phyloP scores from a whole-genome alignment of 2,329 filamentous ascomycete species.

The Sporothrix phasma region DNA sequence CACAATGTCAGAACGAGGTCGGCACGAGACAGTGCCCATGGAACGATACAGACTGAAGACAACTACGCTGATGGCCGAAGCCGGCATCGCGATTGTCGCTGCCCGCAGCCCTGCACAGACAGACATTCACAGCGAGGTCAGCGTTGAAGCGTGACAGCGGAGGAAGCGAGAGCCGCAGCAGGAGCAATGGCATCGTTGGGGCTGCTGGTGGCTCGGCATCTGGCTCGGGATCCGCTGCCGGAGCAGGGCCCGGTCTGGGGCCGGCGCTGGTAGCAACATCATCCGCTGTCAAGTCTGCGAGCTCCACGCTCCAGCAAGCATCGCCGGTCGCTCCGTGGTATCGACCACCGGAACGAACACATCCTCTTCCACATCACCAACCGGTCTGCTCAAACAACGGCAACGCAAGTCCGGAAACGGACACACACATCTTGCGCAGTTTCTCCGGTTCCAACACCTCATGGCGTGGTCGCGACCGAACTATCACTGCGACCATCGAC shows the following conservation, averaged over 20 bases:
- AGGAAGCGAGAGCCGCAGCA: slow-evolving; percentile 32
- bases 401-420: background rate
- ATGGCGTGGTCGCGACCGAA: slow-evolving; percentile 51
- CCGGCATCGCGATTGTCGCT: background rate
- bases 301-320: slow-evolving; percentile 28
- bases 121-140: slow-evolving; percentile 57
- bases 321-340: background rate
- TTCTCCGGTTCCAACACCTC: slow-evolving; percentile 19
- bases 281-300: slow-evolving; percentile 34
- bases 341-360: slow-evolving; percentile 5
- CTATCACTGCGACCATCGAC: slow-evolving; percentile 79
- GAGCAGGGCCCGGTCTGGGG: slow-evolving; percentile 13
- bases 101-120: slow-evolving; percentile 34
- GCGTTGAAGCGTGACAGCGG: slow-evolving; percentile 61
- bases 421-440: background rate
- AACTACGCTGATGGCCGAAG: background rate
- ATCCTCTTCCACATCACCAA: slow-evolving; percentile 11
- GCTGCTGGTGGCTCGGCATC: background rate
- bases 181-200: background rate
- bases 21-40: slow-evolving; percentile 17
- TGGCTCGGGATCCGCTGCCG: background rate
- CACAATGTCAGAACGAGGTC: slow-evolving; percentile 29
- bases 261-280: slow-evolving; percentile 29
- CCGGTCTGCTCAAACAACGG: background rate
- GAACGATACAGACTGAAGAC: background rate